Evolutionary conservation across 2,329 filamentous ascomycete species (phyloP).

Genomic region (Microcyclospora pomicola): DNA sequence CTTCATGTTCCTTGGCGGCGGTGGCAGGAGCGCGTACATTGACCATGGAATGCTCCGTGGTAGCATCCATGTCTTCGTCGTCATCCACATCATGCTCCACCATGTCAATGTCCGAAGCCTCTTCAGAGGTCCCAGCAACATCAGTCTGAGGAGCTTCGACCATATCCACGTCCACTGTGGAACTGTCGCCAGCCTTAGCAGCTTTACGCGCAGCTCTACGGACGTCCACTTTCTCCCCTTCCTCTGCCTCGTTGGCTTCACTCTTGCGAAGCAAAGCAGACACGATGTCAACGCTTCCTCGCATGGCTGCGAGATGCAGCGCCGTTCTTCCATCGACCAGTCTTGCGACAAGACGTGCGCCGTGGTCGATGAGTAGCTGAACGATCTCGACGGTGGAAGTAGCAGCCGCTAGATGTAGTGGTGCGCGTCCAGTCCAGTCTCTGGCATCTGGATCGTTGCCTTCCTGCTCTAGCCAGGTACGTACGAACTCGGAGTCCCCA

Average conservation of each 20-base stretch:
- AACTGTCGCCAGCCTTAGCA: constrained; percentile 5
- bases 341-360: constrained; percentile 58
- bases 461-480: constrained; percentile 55
- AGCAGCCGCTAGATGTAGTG: constrained; percentile 62
- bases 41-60: constrained; percentile 57
- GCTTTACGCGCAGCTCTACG: constrained; percentile 23
- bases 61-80: constrained; percentile 22
- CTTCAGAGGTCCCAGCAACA: constrained; percentile 12
- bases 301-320: constrained; percentile 64
- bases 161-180: constrained; percentile 3
- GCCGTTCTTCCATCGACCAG: constrained; percentile 69
- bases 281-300: constrained; percentile 56
- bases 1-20: constrained; percentile 25
- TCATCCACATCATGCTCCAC: constrained; percentile 32
- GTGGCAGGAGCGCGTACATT: constrained; percentile 38
- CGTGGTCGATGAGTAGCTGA: constrained; percentile 54
- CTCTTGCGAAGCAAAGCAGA: constrained; percentile 61
- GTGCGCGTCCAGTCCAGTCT: constrained; percentile 66
- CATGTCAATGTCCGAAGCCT: constrained; percentile 28
- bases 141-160: constrained; percentile 1
- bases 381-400: constrained; percentile 58
- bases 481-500: constrained; percentile 53
- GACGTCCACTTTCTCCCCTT: constrained; percentile 35
- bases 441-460: constrained; percentile 57
- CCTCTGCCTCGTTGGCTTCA: constrained; percentile 55